phyloP scores from a whole-genome alignment of 2,329 filamentous ascomycete genomes.

The Neophaeococcomyces aloes region DNA sequence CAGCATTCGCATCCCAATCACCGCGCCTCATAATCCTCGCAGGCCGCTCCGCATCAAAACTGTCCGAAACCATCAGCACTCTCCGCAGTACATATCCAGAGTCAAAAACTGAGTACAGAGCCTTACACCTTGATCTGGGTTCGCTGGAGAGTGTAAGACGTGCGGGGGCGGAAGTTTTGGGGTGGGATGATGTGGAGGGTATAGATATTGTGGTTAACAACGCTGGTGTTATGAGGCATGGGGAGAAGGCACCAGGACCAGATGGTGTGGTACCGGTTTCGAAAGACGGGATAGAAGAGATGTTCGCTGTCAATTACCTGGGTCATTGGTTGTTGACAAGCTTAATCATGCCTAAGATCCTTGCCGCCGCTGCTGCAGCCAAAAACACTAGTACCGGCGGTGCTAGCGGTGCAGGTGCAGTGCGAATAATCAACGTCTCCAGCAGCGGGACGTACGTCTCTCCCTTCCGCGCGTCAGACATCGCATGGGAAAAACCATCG shows the following conservation, averaged over 20 bases:
- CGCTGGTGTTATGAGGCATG: constrained; percentile 25
- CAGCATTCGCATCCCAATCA: constrained; percentile 22
- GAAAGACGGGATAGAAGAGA: constrained; percentile 26
- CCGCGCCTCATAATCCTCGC: constrained; percentile 24
- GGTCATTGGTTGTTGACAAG: constrained; percentile 28
- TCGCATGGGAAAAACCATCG: constrained; percentile 8
- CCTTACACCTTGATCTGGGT: constrained; percentile 15
- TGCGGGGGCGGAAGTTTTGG: constrained; percentile 16
- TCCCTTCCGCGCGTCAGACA: constrained; percentile 25
- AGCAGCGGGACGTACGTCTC: constrained; percentile 36
- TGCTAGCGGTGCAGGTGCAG: too few species aligned
- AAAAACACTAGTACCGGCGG: too few species aligned
- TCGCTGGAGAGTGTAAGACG: constrained; percentile 22
- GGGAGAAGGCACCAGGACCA: constrained; percentile 12
- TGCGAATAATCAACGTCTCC: constrained; percentile 34
- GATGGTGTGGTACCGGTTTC: constrained; percentile 12
- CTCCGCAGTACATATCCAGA: constrained; percentile 14
- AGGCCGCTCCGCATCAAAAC: constrained; percentile 21
- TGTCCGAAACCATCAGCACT: constrained; percentile 22
- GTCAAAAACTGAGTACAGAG: constrained; percentile 16
- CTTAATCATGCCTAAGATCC: constrained; percentile 23
- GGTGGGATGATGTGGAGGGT: constrained; percentile 10
- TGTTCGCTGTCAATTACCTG: constrained; percentile 29
- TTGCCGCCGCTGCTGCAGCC: constrained; percentile 12
- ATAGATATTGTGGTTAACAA: constrained; percentile 28